Evolutionary conservation across 306 rosid species (phyloP), one percentile per base, ranked within the genome.

Genomic region (Castanospermum australe): DNA sequence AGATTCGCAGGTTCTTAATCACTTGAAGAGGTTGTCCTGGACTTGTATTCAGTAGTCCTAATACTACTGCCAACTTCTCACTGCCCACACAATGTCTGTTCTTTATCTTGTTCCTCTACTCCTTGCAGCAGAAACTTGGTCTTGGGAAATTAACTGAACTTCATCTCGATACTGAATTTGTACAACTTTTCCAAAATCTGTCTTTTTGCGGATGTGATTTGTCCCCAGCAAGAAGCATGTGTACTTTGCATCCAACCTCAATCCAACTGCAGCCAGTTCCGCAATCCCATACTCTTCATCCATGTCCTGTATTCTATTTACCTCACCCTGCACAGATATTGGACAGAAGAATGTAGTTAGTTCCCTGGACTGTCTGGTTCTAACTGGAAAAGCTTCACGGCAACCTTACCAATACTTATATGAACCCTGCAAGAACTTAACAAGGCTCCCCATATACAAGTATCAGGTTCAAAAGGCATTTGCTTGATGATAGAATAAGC

Each of bases 231-330:
- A 91, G 88, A 84, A 91, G 92, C 76, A 72, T 85, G 88, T 89
- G 93, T 28, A 92, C 84, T 69, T 83, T 77, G 65, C 42, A 90
- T 59, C 89, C 87, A 5, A 92, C 36, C 79, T 90, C 93, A 71
- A 86, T 90, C 97, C 97, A 90, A 85, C 97, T 89, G 76, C 87
- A 92, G 22, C 97, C 97, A 11, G 96, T 92, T 92, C 76, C 86
- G 83, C 80, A 92, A 79, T 11, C 97, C 97, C 79, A 73, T 88
- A 72, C 47, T 75, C 75, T 68, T 89, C 94, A 93, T 93, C n/a
- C 82, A 45, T 69, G 67, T 84, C 87, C 38, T 92, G 89, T 38
- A 91, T 86, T 81, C 80, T 81, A 68, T 89, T 89, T 32, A 85
- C 97, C 67, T 88, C 92, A 28, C 32, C 70, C 97, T 92, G 94